phyloP scores from a whole-genome alignment of 2,329 filamentous ascomycete species.

The Aspergillus sp. region DNA sequence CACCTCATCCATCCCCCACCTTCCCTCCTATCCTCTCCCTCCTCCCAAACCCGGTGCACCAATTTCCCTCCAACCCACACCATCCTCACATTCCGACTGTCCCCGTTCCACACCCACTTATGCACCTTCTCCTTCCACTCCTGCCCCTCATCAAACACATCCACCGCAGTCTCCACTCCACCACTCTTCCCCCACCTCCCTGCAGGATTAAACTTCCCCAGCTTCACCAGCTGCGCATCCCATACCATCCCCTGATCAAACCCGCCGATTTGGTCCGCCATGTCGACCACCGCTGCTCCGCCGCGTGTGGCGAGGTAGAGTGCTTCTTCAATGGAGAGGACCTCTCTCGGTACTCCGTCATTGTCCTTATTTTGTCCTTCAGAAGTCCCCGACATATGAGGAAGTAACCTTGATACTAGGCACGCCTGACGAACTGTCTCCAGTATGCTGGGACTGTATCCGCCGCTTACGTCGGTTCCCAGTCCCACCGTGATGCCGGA shows the following conservation, averaged over 20 bases:
- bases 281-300: conserved; percentile 76
- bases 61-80: conserved; percentile 88
- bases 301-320: conserved; percentile 86
- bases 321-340: conserved; percentile 81
- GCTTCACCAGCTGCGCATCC: conserved; percentile 80
- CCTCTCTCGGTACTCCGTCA: conserved; percentile 33
- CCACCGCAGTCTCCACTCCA: conserved; percentile 62
- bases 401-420: conserved; percentile 73
- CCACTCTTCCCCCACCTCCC: conserved; percentile 43
- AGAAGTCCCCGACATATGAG: conserved; percentile 41
- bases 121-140: conserved; percentile 80
- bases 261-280: conserved; percentile 70
- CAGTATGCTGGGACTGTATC: conserved; percentile 78
- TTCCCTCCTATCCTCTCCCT: not conserved
- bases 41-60: conserved; percentile 59
- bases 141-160: conserved; percentile 84
- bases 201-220: conserved; percentile 47
- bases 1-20: not conserved
- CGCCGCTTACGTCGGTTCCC: conserved; percentile 88
- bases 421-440: conserved; percentile 80
- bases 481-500: conserved; percentile 77
- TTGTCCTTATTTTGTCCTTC: conserved; percentile 13
- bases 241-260: conserved; percentile 87
- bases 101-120: conserved; percentile 93
- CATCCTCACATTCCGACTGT: conserved; percentile 83